phyloP scores from a whole-genome alignment of 2,329 filamentous ascomycete species.

The Paraphaeosphaeria minitans region DNA sequence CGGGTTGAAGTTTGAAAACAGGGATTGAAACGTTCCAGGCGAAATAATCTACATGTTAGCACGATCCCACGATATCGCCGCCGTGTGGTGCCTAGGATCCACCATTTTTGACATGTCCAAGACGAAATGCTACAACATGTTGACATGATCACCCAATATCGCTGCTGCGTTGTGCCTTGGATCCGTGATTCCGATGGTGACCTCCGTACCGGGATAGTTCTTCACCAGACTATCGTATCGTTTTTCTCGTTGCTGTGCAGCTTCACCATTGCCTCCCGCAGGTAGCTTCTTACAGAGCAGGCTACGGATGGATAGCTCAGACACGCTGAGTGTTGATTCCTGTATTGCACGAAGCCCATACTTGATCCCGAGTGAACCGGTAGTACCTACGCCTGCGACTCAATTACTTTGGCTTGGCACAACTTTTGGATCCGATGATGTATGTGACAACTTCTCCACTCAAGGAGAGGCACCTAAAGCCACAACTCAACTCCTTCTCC shows the following conservation, averaged over 20 bases:
- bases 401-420: too few species aligned
- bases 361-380: too few species aligned
- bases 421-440: too few species aligned
- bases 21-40: constrained; percentile 20
- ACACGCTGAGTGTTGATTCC: too few species aligned
- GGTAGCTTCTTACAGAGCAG: too few species aligned
- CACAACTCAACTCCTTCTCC: too few species aligned
- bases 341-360: too few species aligned
- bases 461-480: too few species aligned
- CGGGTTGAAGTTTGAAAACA: constrained; percentile 71
- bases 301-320: too few species aligned
- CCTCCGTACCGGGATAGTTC: neutral
- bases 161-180: neutral
- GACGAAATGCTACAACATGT: neutral
- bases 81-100: neutral
- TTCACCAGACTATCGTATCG: neutral
- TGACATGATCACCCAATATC: neutral
- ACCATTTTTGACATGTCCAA: constrained; percentile 9
- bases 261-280: neutral
- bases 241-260: neutral
- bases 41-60: too few species aligned
- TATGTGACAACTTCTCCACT: too few species aligned
- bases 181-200: neutral
- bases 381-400: too few species aligned
- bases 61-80: neutral